Evolutionary conservation across 371 early-diverging fungal species (phyloP).

Genomic region (Apophysomyces elegans): DNA sequence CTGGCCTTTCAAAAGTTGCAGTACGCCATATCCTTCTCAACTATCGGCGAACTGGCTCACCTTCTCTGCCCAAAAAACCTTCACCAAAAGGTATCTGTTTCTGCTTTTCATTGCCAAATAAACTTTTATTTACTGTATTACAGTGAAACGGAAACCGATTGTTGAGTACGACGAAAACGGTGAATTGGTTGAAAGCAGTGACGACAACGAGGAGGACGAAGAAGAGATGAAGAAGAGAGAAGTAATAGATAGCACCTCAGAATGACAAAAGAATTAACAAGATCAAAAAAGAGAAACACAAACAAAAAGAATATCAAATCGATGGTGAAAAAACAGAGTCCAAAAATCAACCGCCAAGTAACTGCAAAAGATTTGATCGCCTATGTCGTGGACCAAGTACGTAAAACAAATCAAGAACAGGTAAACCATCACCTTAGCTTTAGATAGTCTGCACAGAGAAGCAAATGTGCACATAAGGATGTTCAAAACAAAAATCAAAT

Average conservation of each 20-base stretch:
- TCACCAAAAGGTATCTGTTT: conserved; percentile 37
- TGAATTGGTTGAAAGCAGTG: conserved; percentile 34
- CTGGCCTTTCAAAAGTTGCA: conserved; percentile 49
- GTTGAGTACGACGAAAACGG: conserved; percentile 57
- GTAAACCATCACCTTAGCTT: background rate
- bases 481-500: conserved; percentile 9
- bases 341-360: conserved; percentile 18
- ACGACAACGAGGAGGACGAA: conserved; percentile 30
- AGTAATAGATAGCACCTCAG: background rate
- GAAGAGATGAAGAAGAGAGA: conserved; percentile 3
- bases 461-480: background rate
- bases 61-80: conserved; percentile 41
- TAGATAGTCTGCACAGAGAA: background rate
- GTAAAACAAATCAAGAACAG: conserved; percentile 9
- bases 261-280: background rate
- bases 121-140: background rate
- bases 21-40: conserved; percentile 50
- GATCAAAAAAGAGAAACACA: background rate
- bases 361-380: conserved; percentile 30
- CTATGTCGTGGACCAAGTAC: conserved; percentile 26
- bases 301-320: conserved; percentile 8
- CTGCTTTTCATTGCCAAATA: background rate
- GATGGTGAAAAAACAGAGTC: background rate
- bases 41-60: conserved; percentile 44
- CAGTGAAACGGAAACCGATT: conserved; percentile 44